Evolutionary conservation across 148 eudicot species (phyloP).

Genomic region (Oxyria digyna): DNA sequence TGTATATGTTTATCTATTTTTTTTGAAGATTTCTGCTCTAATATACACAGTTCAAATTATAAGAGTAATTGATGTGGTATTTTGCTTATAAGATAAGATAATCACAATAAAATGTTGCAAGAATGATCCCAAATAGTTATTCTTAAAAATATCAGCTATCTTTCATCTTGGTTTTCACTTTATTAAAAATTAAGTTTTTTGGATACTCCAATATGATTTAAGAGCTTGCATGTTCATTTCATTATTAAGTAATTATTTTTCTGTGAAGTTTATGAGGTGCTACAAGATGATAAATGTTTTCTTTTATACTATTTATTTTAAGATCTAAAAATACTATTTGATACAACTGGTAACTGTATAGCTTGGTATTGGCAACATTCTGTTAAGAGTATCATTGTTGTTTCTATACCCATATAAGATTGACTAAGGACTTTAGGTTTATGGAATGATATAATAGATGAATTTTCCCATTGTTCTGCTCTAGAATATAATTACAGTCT

Average conservation of each 20-base stretch:
- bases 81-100: neutral
- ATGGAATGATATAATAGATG: neutral
- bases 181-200: neutral
- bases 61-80: neutral
- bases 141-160: neutral
- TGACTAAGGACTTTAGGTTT: neutral
- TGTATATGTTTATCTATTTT: neutral
- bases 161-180: neutral
- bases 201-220: neutral
- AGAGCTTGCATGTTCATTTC: neutral
- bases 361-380: neutral
- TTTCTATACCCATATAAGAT: neutral
- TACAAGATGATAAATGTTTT: neutral
- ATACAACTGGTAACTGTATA: neutral
- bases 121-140: neutral
- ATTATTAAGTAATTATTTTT: too few relatives aligned
- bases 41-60: neutral
- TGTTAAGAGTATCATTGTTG: neutral
- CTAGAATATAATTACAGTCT: too few relatives aligned
- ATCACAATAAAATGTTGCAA: neutral
- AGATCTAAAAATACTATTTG: neutral
- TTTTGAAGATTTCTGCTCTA: slow-evolving; percentile 4
- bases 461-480: neutral
- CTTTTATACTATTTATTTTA: neutral
- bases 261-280: neutral